These are phyloP conservation scores for Fagus sylvatica DNA, from an alignment of 306 rosid genomes.

Conservation along the genomic window DNA sequence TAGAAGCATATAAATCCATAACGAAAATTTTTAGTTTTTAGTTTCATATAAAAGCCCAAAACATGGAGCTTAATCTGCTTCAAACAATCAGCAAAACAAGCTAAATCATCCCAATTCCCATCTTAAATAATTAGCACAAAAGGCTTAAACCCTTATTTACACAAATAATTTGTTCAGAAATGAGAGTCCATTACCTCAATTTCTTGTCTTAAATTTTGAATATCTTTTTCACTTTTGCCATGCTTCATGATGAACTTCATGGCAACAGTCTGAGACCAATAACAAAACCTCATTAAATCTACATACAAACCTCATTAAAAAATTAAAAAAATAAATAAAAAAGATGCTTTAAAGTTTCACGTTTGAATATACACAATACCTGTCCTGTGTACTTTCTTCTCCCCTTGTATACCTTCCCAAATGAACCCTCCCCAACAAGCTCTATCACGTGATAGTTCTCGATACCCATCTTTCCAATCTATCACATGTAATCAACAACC, in stretches of 20 bases:
- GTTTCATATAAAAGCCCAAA: background rate
- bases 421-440: slow-evolving; percentile 97
- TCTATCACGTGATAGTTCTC: slow-evolving; percentile 95
- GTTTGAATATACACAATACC: slow-evolving; percentile 33
- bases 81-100: background rate
- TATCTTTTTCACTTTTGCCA: slow-evolving; percentile 93
- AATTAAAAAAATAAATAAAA: background rate
- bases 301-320: background rate
- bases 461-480: slow-evolving; percentile 60
- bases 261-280: slow-evolving; percentile 71
- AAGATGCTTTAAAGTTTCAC: background rate
- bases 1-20: background rate
- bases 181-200: slow-evolving; percentile 61
- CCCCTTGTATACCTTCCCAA: slow-evolving; percentile 97
- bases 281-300: background rate
- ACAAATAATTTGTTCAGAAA: background rate
- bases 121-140: background rate
- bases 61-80: background rate
- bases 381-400: slow-evolving; percentile 85
- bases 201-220: slow-evolving; percentile 88
- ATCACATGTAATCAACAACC: background rate
- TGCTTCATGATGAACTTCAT: slow-evolving; percentile 98
- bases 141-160: background rate
- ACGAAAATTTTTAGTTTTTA: too few relatives aligned
- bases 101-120: background rate